phyloP scores from a whole-genome alignment of 805 yeast genomes.

The Kluyveromyces siamensis region DNA sequence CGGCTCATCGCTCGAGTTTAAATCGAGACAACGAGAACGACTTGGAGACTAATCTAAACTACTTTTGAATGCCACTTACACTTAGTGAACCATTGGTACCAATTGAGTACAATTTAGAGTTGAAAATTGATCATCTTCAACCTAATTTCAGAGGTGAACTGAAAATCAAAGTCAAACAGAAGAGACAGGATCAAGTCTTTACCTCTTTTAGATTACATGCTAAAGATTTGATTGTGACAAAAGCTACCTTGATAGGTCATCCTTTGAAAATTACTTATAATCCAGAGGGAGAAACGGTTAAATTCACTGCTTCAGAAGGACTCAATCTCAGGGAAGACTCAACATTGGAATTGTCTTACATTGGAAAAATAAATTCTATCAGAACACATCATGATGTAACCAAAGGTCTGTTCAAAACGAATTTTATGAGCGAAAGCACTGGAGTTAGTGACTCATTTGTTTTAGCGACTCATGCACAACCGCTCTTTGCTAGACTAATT shows the following conservation, averaged over 20 bases:
- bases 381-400: constrained; percentile 49
- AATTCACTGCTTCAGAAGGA: constrained; percentile 2
- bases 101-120: constrained; percentile 28
- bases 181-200: constrained; percentile 1
- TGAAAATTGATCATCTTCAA: constrained; percentile 35
- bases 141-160: constrained; percentile 38
- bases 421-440: constrained; percentile 42
- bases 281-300: constrained; percentile 9
- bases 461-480: constrained; percentile 67
- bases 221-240: constrained; percentile 27
- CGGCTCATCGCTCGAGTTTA: neutral
- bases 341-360: constrained; percentile 29
- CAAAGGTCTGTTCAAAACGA: constrained; percentile 59
- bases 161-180: constrained; percentile 5
- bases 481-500: constrained; percentile 50
- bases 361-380: constrained; percentile 44
- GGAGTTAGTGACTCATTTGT: constrained; percentile 44
- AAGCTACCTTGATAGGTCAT: constrained; percentile 33
- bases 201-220: constrained; percentile 16
- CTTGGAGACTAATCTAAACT: neutral
- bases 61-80: constrained; percentile 5
- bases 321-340: constrained; percentile 3
- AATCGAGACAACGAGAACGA: too few relatives aligned
- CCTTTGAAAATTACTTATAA: constrained; percentile 19
- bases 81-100: constrained; percentile 24